A percentile compares a stretch with the other conserved stretches of the same genome.
Conservation (phyloP, 1,284 basidiomycete species). For the Pyrrhoderma noxium region DNA sequence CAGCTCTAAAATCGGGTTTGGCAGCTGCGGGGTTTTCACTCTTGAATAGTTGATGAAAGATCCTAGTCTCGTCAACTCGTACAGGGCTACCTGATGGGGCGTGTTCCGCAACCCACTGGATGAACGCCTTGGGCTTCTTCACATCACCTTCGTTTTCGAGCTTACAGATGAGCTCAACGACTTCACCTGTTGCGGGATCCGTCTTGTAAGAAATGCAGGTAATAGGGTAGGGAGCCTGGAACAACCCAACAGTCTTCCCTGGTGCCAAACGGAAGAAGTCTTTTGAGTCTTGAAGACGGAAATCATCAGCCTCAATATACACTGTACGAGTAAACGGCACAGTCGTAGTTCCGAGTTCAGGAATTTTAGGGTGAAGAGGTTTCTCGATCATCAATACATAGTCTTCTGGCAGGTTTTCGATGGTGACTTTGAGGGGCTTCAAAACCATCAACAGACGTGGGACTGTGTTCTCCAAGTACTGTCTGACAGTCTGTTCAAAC, state of each 20-base stretch:
- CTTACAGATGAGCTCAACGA: constrained; percentile 74
- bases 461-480: constrained; percentile 84
- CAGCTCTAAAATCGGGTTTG: constrained; percentile 62
- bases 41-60: constrained; percentile 94
- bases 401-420: constrained; percentile 89
- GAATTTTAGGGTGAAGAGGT: constrained; percentile 91
- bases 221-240: constrained; percentile 92
- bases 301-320: constrained; percentile 94
- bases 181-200: constrained; percentile 62
- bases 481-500: constrained; percentile 86
- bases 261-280: constrained; percentile 98
- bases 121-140: constrained; percentile 91
- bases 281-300: constrained; percentile 83
- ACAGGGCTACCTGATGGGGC: constrained; percentile 75
- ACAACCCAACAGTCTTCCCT: constrained; percentile 93
- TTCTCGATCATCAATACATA: constrained; percentile 83
- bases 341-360: constrained; percentile 75
- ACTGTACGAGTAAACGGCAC: constrained; percentile 87
- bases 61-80: constrained; percentile 79
- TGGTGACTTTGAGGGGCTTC: constrained; percentile 83
- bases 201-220: constrained; percentile 87
- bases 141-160: constrained; percentile 63
- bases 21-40: constrained; percentile 80
- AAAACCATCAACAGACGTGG: constrained; percentile 93
- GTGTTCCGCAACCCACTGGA: constrained; percentile 97